phyloP scores from a whole-genome alignment of 305 asterid genomes.

The Plantago lanceolata region DNA sequence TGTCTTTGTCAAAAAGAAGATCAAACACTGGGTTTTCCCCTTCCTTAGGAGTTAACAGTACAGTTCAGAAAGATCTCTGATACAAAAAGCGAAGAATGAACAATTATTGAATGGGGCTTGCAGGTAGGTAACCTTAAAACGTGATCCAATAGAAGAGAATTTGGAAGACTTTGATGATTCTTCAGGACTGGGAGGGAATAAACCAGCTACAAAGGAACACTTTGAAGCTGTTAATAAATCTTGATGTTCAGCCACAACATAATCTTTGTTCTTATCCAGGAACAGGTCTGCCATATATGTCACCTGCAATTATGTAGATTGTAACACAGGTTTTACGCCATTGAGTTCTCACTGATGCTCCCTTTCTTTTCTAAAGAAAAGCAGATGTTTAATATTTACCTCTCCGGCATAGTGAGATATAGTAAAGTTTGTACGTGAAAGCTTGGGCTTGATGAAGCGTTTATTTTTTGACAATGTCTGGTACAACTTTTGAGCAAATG shows the following conservation, averaged over 20 bases:
- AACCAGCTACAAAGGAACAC: slow-evolving; percentile 85
- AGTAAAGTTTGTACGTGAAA: slow-evolving; percentile 92
- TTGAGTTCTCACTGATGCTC: slow-evolving; percentile 15
- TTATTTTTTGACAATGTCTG: slow-evolving; percentile 86
- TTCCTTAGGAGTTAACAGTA: too few species aligned
- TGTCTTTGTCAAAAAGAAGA: too few species aligned
- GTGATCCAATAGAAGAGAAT: slow-evolving; percentile 96
- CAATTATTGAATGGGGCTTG: slow-evolving; percentile 12
- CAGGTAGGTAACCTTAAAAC: slow-evolving; percentile 65
- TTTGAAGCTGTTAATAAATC: slow-evolving; percentile 85
- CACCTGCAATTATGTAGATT: slow-evolving; percentile 52
- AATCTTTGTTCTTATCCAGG: slow-evolving; percentile 99
- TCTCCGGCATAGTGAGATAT: slow-evolving; percentile 98
- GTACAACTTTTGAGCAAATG: slow-evolving; percentile 98
- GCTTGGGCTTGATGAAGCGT: slow-evolving; percentile 97
- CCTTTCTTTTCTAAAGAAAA: background rate
- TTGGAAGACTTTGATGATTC: slow-evolving; percentile 96
- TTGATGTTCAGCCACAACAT: slow-evolving; percentile 98
- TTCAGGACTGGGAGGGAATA: slow-evolving; percentile 88
- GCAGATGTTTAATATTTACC: slow-evolving; percentile 42
- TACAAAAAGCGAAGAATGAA: background rate
- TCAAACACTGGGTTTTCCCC: too few species aligned
- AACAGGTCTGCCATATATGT: slow-evolving; percentile 89
- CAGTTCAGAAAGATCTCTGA: too few species aligned
- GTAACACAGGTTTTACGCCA: slow-evolving; percentile 11